Percentiles rank a stretch among this genome's conserved stretches.
Evolutionary conservation across 1,139 yeast genomes (phyloP).

Genomic region (Blastobotrys persicus): DNA sequence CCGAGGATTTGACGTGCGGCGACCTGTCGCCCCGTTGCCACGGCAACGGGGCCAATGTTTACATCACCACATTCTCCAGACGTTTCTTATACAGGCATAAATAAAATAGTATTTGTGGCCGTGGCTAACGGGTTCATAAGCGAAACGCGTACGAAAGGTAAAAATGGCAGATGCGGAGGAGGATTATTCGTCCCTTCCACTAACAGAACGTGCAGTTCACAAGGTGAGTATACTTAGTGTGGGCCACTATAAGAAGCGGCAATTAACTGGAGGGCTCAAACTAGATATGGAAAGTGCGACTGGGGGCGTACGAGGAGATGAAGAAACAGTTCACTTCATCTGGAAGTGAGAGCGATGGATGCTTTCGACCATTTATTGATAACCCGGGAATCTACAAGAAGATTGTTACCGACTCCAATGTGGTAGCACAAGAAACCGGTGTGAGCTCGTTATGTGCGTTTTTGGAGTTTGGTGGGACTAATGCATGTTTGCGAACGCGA

Average conservation of each 20-base stretch:
- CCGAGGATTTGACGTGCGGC: neutral
- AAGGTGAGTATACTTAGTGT: constrained; percentile 41
- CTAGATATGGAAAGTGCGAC: constrained; percentile 83
- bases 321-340: constrained; percentile 52
- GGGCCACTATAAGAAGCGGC: neutral
- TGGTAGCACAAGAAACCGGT: constrained; percentile 89
- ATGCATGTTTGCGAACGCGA: constrained; percentile 39
- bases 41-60: neutral
- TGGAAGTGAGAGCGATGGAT: constrained; percentile 53
- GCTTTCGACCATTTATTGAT: constrained; percentile 49
- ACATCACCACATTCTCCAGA: neutral
- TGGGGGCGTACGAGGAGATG: constrained; percentile 73
- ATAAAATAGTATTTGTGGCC: neutral
- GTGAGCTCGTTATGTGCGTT: constrained; percentile 55
- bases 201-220: constrained; percentile 65
- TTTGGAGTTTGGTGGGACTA: constrained; percentile 58
- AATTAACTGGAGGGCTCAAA: neutral
- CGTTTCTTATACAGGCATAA: neutral
- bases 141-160: neutral
- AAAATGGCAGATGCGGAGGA: constrained; percentile 47
- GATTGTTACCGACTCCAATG: constrained; percentile 74
- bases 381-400: constrained; percentile 54
- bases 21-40: neutral
- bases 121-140: too few species aligned
- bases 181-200: constrained; percentile 62